A percentile compares a stretch with the other conserved stretches of the same genome.
Evolutionary conservation across 2,329 filamentous ascomycete genomes (phyloP).

Genomic region (Massarina eburnea): DNA sequence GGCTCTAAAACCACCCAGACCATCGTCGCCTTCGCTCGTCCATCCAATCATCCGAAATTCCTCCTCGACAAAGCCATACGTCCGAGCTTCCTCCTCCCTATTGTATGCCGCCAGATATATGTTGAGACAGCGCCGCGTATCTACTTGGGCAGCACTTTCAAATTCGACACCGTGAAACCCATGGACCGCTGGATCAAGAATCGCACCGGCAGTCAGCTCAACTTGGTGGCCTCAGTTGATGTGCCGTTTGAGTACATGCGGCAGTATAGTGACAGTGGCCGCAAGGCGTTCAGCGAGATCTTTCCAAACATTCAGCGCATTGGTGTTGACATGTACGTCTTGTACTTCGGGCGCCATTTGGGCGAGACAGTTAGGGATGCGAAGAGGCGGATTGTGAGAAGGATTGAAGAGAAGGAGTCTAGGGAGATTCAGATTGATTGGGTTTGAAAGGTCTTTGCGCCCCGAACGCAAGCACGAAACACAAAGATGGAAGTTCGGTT

Average conservation of each 20-base stretch:
- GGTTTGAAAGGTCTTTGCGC: too few relatives aligned
- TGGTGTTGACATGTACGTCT: conserved; percentile 6
- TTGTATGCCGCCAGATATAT: conserved; percentile 16
- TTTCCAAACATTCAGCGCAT: conserved; percentile 14
- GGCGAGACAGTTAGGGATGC: conserved; percentile 1
- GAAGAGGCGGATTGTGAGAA: conserved; percentile 6
- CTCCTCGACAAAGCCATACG: not conserved
- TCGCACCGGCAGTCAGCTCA: conserved; percentile 9
- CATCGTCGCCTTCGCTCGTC: too few relatives aligned
- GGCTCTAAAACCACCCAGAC: too few relatives aligned
- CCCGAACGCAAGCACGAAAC: too few relatives aligned
- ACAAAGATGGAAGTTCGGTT: too few relatives aligned
- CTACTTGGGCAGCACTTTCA: conserved; percentile 12
- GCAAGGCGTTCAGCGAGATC: conserved; percentile 7
- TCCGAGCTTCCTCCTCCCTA: conserved; percentile 4
- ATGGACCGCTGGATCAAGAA: conserved; percentile 14
- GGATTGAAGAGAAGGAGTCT: conserved; percentile 12
- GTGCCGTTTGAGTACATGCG: conserved; percentile 11
- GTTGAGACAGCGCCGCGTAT: conserved; percentile 10
- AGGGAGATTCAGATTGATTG: conserved; percentile 5
- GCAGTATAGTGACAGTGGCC: conserved; percentile 6
- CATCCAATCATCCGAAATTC: too few relatives aligned
- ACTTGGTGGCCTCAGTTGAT: conserved; percentile 1
- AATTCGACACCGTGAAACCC: not conserved
- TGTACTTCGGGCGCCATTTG: not conserved